Base-by-base conservation (phyloP, 495 filamentous ascomycete species). In the Clavariopsis aquatica region DNA sequence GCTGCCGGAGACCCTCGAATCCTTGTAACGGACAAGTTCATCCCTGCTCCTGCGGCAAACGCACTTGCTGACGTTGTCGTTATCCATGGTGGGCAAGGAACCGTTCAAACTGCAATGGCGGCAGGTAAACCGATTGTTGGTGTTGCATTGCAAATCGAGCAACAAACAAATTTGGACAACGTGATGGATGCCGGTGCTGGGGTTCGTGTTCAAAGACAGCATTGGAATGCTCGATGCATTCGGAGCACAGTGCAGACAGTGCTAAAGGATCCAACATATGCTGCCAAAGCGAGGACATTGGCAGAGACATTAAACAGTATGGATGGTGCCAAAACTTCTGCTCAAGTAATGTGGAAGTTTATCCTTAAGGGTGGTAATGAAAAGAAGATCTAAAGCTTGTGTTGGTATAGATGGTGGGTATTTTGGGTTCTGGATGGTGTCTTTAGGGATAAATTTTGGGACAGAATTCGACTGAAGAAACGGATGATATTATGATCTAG, bases 91-190 rank as follows among this genome's bases (percentile, higher is more conserved):
- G 70, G 70, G 9, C 70, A 72, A 47, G 70, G 70, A 17, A 72
- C 70, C 8, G 66, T 72, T 7, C 70, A 72, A 56, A 70, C 70
- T 5, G 59, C 70, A 27, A 47, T 72, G 2, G 64, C 70, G 13
- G 64, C 68, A 24, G 70, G 70, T 17, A 72, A 41, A 17, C 70
- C 70, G 6, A 64, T 72, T 27, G 68, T 72, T n/a, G 70, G 68
- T 10, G 70, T 72, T 8, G 70, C 63, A 17, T 34, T 72, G 51
- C 63, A 68, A 51, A 64, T 72, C 47, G 70, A 72, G 57, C 70
- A 72, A 58, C 70, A 72, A 61, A 72, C 64, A 9, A 72, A 72
- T 41, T 64, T 72, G 15, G 70, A 72, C 38, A 64, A 72, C 27
- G 70, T 68, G 2, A 70, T 70, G 68, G 54, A 72, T 52, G 70